Evolutionary conservation across 1,139 yeast species (phyloP), one percentile per base, ranked within the genome.

Genomic region (Sugiyamaella paludigena): DNA sequence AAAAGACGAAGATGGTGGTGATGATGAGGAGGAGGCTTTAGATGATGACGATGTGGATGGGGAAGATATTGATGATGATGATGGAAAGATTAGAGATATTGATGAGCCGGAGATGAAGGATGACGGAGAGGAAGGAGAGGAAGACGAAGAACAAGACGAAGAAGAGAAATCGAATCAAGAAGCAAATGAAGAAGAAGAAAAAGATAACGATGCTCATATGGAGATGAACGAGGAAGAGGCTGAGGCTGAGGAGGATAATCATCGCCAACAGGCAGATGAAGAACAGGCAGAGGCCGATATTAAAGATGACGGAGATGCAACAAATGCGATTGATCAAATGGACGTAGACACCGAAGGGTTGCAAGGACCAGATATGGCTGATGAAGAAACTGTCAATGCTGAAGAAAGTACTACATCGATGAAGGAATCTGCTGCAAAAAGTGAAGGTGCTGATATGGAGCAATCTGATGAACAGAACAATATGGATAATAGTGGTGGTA

Each of bases 391-490:
- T 8, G 58, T 49, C 5, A 63, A 62, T 39, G 56, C 58, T 11
- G 69, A 65, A 13, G 68, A 66, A 42, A 53, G 60, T 28, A 60
- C 69, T 2, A 83, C 92, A 10, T 84, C 83, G 11, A 81, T 84
- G 58, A 89, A 86, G 61, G 79, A 83, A 49, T 70, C 82, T 12
- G 94, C 95, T 40, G 76, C 79, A 32, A 77, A 79, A 58, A 86
- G 91, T 1, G 83, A 83, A 55, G 96, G 96, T 46, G 82, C 88
- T 8, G 91, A 86, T 55, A 77, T 83, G 24, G 82, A 79, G 57
- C 83, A 79, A 27, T 66, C 74, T 11, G 83, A 83, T 45, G 92
- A 85, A 57, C 81, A 84, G 55, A 61, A 62, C 2, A 65, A 65
- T 27, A 50, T 56, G 43, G 63, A 61, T 35, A 50, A 53, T 35